These are phyloP conservation scores for Annulohypoxylon nitens DNA, from an alignment of 495 filamentous ascomycete genomes.

Conservation along the genomic window DNA sequence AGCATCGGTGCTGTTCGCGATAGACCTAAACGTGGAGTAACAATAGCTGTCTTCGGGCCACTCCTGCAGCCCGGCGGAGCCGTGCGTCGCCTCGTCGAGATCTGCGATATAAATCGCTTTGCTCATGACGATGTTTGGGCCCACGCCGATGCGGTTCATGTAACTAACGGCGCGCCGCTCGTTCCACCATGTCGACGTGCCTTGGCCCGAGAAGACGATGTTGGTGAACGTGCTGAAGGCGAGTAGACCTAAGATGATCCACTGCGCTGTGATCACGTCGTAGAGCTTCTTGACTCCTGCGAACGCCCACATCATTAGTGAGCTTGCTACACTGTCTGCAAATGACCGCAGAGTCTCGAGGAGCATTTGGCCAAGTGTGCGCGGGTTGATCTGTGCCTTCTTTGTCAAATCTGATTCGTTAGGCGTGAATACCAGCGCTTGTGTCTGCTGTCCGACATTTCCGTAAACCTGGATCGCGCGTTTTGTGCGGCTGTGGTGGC, in stretches of 20 bases:
- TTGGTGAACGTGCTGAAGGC: conserved; percentile 76
- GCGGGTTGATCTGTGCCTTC: conserved; percentile 73
- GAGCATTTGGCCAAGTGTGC: conserved; percentile 76
- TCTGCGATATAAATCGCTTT: conserved; percentile 86
- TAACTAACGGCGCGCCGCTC: conserved; percentile 84
- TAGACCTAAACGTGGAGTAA: conserved; percentile 67
- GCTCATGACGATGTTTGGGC: conserved; percentile 82
- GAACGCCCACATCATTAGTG: conserved; percentile 79
- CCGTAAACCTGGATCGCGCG: conserved; percentile 94
- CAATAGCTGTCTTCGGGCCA: conserved; percentile 59
- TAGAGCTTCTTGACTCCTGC: conserved; percentile 72
- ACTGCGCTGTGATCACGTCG: conserved; percentile 79
- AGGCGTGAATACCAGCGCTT: conserved; percentile 73
- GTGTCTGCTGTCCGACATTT: conserved; percentile 78
- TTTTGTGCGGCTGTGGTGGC: conserved; percentile 85
- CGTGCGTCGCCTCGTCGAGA: conserved; percentile 75
- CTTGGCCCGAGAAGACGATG: conserved; percentile 74
- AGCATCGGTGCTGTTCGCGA: conserved; percentile 66
- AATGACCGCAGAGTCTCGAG: conserved; percentile 76
- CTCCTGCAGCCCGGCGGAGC: conserved; percentile 36
- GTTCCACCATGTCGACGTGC: conserved; percentile 81
- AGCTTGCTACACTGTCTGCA: conserved; percentile 75
- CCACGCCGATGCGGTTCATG: conserved; percentile 83
- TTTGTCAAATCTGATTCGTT: conserved; percentile 53
- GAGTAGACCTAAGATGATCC: conserved; percentile 77